Evolutionary conservation across 1,139 yeast genomes (phyloP).

Genomic region (Yarrowia galli): DNA sequence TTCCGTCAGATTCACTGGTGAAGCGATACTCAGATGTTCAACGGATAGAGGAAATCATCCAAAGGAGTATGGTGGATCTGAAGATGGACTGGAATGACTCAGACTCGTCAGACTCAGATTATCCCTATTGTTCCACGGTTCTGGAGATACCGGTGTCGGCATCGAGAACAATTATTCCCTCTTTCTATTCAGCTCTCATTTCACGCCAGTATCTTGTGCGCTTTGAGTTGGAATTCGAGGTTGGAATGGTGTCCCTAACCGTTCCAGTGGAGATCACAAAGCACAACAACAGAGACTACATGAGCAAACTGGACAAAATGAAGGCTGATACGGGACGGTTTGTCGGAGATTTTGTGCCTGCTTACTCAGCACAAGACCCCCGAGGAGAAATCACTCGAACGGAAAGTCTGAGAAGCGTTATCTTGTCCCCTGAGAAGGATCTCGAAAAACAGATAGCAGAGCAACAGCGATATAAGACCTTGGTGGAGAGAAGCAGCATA

Average conservation of each 20-base stretch:
- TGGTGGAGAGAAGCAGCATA: constrained; percentile 28
- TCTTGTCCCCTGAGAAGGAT: constrained; percentile 26
- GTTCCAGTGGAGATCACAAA: constrained; percentile 31
- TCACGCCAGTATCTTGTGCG: constrained; percentile 24
- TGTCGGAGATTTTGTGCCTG: constrained; percentile 31
- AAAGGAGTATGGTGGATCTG: constrained; percentile 18
- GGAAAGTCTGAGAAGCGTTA: constrained; percentile 26
- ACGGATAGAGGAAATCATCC: constrained; percentile 13
- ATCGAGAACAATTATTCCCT: constrained; percentile 9
- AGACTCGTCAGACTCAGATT: constrained; percentile 15
- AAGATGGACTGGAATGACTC: constrained; percentile 15
- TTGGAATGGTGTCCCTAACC: background rate
- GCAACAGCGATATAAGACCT: constrained; percentile 14
- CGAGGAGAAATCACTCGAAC: constrained; percentile 26
- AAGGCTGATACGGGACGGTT: constrained; percentile 22
- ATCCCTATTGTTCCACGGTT: background rate
- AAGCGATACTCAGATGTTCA: constrained; percentile 25
- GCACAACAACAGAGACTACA: constrained; percentile 31
- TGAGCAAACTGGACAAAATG: constrained; percentile 19
- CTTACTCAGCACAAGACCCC: constrained; percentile 23
- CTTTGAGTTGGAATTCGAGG: constrained; percentile 21
- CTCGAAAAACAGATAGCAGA: constrained; percentile 15
- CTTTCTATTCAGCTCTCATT: constrained; percentile 22
- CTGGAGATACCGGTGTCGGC: constrained; percentile 21
- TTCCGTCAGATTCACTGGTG: constrained; percentile 12